Conservation (phyloP, 2,329 filamentous ascomycete species). For the Talaromyces albobiverticillius region DNA sequence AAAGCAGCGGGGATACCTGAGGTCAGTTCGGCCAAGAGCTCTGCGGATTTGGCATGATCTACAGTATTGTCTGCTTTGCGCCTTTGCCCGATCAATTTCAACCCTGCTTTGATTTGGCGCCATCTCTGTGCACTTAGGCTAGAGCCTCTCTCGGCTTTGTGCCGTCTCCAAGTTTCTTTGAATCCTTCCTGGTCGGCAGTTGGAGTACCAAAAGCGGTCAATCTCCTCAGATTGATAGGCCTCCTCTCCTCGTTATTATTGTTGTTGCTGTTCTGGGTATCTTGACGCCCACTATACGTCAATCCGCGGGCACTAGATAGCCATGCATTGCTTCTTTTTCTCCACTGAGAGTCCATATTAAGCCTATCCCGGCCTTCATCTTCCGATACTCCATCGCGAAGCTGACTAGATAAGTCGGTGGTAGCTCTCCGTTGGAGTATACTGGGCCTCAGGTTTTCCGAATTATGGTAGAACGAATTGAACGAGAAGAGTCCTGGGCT, state of each 20-base stretch:
- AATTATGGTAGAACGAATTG: constrained; percentile 46
- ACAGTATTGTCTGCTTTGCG: constrained; percentile 81
- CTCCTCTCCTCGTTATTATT: constrained; percentile 50
- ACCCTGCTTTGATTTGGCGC: constrained; percentile 86
- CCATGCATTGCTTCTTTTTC: constrained; percentile 58
- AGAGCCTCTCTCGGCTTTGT: constrained; percentile 62
- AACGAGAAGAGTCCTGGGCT: constrained; percentile 38
- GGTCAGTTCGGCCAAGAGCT: constrained; percentile 90
- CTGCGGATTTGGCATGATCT: constrained; percentile 92
- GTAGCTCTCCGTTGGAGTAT: constrained; percentile 64
- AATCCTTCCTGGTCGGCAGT: constrained; percentile 63
- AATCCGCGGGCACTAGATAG: constrained; percentile 45
- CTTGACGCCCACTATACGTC: constrained; percentile 49
- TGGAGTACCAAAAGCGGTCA: constrained; percentile 62
- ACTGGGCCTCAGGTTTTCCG: constrained; percentile 37
- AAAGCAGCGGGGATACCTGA: constrained; percentile 90
- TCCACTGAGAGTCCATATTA: constrained; percentile 54
- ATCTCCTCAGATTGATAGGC: constrained; percentile 62
- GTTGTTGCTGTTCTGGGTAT: constrained; percentile 45
- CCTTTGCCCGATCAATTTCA: constrained; percentile 72
- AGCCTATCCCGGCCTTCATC: constrained; percentile 68
- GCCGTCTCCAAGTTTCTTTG: constrained; percentile 52
- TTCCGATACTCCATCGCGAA: constrained; percentile 65
- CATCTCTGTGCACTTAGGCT: constrained; percentile 78
- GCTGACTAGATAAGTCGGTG: constrained; percentile 56